A percentile compares a stretch with the other conserved stretches of the same genome.
phyloP scores from a whole-genome alignment of 495 filamentous ascomycete species.

The Lasiosphaeria hispida region DNA sequence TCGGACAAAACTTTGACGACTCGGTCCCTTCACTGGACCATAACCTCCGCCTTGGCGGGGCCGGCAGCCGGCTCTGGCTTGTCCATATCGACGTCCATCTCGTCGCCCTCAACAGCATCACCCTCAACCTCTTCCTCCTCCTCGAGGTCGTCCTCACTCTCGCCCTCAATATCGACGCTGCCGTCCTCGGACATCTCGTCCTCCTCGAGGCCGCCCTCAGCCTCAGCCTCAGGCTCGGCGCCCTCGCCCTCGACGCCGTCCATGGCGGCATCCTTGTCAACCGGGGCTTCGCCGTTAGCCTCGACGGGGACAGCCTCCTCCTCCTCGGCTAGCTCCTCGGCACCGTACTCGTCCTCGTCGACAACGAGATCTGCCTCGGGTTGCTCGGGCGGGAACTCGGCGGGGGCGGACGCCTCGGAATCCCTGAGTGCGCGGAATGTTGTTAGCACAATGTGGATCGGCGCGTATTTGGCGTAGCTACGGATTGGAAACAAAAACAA shows the following conservation, averaged over 20 bases:
- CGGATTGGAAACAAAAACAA: constrained; percentile 17
- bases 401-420: constrained; percentile 88
- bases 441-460: constrained; percentile 18
- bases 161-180: constrained; percentile 93
- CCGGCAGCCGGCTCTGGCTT: constrained; percentile 19
- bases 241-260: constrained; percentile 59
- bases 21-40: constrained; percentile 13
- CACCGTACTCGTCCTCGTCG: constrained; percentile 88
- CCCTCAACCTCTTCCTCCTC: constrained; percentile 81
- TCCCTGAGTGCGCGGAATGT: constrained; percentile 59
- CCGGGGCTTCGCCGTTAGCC: constrained; percentile 42
- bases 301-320: constrained; percentile 48
- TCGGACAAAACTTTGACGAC: too few relatives aligned
- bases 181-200: constrained; percentile 84
- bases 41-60: constrained; percentile 11
- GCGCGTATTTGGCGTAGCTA: neutral
- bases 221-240: constrained; percentile 38
- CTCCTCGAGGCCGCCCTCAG: constrained; percentile 49
- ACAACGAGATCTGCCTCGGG: constrained; percentile 85
- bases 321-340: constrained; percentile 74
- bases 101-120: constrained; percentile 69
- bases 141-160: constrained; percentile 77
- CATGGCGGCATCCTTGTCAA: constrained; percentile 78
- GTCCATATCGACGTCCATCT: constrained; percentile 72
- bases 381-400: constrained; percentile 96